Evolutionary conservation across 2,329 filamentous ascomycete species (phyloP).

Genomic region (Fusarium subtropicale): DNA sequence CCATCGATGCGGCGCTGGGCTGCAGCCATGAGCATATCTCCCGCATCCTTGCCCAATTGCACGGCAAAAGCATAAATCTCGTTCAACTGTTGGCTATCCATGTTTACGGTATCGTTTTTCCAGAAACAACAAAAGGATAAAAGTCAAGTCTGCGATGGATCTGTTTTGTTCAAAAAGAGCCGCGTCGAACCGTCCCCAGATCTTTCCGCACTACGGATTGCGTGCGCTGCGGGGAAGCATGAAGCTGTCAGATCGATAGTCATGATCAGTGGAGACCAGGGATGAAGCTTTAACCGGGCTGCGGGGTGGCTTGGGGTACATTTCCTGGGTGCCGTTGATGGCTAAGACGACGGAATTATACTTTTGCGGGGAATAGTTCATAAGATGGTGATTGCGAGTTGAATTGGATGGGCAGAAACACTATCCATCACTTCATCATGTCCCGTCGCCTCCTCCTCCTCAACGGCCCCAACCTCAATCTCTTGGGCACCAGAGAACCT

Average conservation of each 20-base stretch:
- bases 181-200: constrained; percentile 37
- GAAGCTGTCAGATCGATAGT: constrained; percentile 13
- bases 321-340: constrained; percentile 12
- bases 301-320: constrained; percentile 13
- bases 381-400: constrained; percentile 11
- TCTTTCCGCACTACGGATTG: constrained; percentile 32
- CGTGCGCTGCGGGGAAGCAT: constrained; percentile 38
- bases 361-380: constrained; percentile 24
- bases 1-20: constrained; percentile 54
- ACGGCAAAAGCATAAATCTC: constrained; percentile 78
- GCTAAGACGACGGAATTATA: constrained; percentile 20
- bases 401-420: background rate
- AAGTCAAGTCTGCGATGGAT: background rate
- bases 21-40: constrained; percentile 72
- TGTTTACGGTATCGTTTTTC: constrained; percentile 31
- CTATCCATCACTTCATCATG: constrained; percentile 43
- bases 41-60: constrained; percentile 76
- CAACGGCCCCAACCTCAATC: constrained; percentile 87
- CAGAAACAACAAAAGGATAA: constrained; percentile 7
- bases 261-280: constrained; percentile 8
- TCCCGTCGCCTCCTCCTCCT: constrained; percentile 72
- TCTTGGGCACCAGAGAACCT: constrained; percentile 80
- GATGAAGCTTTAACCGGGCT: constrained; percentile 47
- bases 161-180: constrained; percentile 32
- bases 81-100: constrained; percentile 63